Base-by-base conservation (phyloP, 2,329 filamentous ascomycete genomes). In the Fusarium algeriense region DNA sequence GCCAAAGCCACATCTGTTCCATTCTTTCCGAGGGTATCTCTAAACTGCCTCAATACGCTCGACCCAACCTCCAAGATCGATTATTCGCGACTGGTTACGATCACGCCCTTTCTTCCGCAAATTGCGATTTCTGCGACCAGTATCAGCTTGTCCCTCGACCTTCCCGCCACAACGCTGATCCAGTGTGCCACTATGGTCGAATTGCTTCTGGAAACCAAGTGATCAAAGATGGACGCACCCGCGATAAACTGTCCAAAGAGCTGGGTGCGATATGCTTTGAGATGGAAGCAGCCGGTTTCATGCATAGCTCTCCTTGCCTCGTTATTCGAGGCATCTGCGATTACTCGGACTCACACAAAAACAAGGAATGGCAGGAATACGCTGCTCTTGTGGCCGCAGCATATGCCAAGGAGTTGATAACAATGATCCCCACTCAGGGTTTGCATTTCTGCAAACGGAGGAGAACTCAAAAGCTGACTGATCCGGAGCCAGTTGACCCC, bases 181-280 rank as follows among this genome's bases (percentile, higher is more conserved):
- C 49, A 0, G 10, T 17, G 0, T 50, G 69, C 0, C 57, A 73
- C 35, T n/a, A 62, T 14, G 68, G 60, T 2, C 56, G 17, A 0
- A 45, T 80, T 23, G 78, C 77, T 0, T 82, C 80, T 0, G 80
- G 77, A 0, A 80, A 83, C 45, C 68, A 75, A 3, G 77, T 83
- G 1, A 79, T 85, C 46, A 82, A 80, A 28, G 70, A 80, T 20
- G 78, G 73, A 1, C 2, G 10, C 0, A 66, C 70, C 2, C 71
- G 83, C 9, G 81, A 84, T 34, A 10, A 50, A 0, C 50, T 82
- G 5, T 71, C 75, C 0, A 14, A 35, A 2, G 28, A 70, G 1
- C 46, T 66, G 0, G 52, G 44, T 0, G 64, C 69, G 1, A 43
- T 76, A 0, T 80, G 78, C 7, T 70, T 80, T 10, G 75, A 81